Conservation (phyloP, 768 basidiomycete genomes). For the Lactarius hatsudake region DNA sequence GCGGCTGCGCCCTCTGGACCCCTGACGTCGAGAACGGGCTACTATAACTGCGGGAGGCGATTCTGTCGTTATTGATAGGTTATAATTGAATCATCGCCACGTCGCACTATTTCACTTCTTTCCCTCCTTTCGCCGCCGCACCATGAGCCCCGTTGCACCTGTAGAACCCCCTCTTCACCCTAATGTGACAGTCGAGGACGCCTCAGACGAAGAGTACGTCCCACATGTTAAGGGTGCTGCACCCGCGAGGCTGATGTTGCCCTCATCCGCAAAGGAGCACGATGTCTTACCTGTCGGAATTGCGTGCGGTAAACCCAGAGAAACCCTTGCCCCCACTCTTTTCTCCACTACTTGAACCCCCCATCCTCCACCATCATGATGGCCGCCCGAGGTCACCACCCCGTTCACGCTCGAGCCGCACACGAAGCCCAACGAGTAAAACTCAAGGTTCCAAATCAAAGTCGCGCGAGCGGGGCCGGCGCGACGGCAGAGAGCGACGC, state of each 20-base stretch:
- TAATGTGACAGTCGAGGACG: constrained; percentile 25
- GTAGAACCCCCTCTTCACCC: constrained; percentile 12
- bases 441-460: constrained; percentile 18
- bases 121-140: neutral
- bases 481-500: constrained; percentile 14
- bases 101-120: neutral
- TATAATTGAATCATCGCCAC: constrained; percentile 5
- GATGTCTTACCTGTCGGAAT: constrained; percentile 20
- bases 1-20: neutral
- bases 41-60: neutral
- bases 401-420: constrained; percentile 5
- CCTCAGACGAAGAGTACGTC: constrained; percentile 26
- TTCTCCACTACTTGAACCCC: constrained; percentile 11
- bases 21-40: constrained; percentile 4
- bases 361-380: neutral
- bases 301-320: constrained; percentile 3
- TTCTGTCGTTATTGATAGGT: constrained; percentile 12
- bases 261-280: constrained; percentile 7
- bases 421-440: constrained; percentile 20
- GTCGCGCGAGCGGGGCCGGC: constrained; percentile 20
- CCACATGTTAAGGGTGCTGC: neutral
- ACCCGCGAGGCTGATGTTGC: constrained; percentile 6
- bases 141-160: constrained; percentile 17
- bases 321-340: constrained; percentile 4
- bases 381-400: neutral